phyloP scores from a whole-genome alignment of 768 basidiomycete genomes.

The Boletellus ananiceps region DNA sequence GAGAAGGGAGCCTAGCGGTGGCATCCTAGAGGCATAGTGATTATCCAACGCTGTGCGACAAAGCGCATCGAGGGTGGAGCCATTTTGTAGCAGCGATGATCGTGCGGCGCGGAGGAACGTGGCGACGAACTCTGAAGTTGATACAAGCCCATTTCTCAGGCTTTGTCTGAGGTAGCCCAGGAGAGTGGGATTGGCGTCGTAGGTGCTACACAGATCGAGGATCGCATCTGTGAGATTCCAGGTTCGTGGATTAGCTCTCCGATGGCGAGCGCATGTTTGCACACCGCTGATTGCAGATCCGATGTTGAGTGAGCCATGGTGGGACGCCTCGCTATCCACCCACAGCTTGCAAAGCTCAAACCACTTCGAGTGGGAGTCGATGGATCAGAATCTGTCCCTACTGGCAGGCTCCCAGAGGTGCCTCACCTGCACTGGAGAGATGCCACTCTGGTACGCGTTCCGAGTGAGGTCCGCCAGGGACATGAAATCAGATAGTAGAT shows the following conservation, averaged over 20 bases:
- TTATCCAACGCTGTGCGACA: slow-evolving; percentile 61
- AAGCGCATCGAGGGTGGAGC: slow-evolving; percentile 65
- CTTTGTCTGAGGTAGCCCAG: slow-evolving; percentile 61
- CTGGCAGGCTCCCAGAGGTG: background rate
- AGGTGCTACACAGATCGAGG: slow-evolving; percentile 58
- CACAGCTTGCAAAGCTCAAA: slow-evolving; percentile 57
- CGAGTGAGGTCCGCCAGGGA: slow-evolving; percentile 65
- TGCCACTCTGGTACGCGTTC: slow-evolving; percentile 69
- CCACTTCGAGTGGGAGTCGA: slow-evolving; percentile 47
- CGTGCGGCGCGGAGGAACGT: slow-evolving; percentile 65
- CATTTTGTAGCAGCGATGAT: slow-evolving; percentile 58
- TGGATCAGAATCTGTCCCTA: slow-evolving; percentile 2
- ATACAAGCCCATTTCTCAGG: slow-evolving; percentile 51
- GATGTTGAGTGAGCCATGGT: slow-evolving; percentile 36
- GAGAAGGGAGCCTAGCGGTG: slow-evolving; percentile 52
- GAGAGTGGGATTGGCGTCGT: slow-evolving; percentile 68
- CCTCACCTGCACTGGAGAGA: slow-evolving; percentile 59
- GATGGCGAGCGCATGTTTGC: slow-evolving; percentile 1
- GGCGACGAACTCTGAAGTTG: slow-evolving; percentile 55
- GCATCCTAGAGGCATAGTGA: slow-evolving; percentile 55
- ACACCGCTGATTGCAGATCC: slow-evolving; percentile 60
- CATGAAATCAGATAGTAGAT: slow-evolving; percentile 36
- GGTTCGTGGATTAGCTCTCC: slow-evolving; percentile 2
- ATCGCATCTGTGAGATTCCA: slow-evolving; percentile 52
- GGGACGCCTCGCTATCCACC: slow-evolving; percentile 44